These are phyloP conservation scores for Luffa acutangula DNA, from an alignment of 306 rosid genomes.

Conservation along the genomic window DNA sequence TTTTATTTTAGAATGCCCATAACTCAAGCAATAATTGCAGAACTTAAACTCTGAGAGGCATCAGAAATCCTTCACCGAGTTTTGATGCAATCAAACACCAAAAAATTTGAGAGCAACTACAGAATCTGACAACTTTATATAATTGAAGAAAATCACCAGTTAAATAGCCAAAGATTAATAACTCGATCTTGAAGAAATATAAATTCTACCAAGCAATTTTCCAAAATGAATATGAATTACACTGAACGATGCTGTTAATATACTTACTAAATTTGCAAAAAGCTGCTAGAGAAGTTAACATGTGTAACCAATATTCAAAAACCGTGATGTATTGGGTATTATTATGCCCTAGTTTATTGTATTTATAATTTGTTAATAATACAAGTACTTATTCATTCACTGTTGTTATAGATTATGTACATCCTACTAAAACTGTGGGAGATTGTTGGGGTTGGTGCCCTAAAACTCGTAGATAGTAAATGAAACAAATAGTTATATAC, in stretches of 20 bases:
- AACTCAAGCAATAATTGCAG: background rate
- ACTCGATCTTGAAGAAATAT: background rate
- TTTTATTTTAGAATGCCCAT: background rate
- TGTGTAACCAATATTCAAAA: too few relatives aligned
- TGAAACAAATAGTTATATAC: too few relatives aligned
- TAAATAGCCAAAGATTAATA: background rate
- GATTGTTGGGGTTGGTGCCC: too few relatives aligned
- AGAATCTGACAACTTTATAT: background rate
- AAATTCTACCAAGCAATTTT: background rate
- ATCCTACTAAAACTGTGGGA: too few relatives aligned
- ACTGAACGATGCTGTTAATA: background rate
- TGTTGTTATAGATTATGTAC: too few relatives aligned
- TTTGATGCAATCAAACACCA: background rate
- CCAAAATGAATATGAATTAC: background rate
- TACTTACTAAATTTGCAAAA: background rate
- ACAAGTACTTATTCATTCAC: too few relatives aligned
- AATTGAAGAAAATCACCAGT: background rate
- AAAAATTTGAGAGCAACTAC: background rate
- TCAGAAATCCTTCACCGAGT: background rate
- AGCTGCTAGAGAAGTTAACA: background rate
- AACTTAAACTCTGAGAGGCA: background rate
- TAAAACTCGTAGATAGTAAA: too few relatives aligned
- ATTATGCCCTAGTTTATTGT: too few relatives aligned
- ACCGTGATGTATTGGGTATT: background rate
- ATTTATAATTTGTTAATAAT: too few relatives aligned